Evolutionary conservation across 768 basidiomycete species (phyloP), one percentile per base, ranked within the genome.

Genomic region (Tulasnella sp.): DNA sequence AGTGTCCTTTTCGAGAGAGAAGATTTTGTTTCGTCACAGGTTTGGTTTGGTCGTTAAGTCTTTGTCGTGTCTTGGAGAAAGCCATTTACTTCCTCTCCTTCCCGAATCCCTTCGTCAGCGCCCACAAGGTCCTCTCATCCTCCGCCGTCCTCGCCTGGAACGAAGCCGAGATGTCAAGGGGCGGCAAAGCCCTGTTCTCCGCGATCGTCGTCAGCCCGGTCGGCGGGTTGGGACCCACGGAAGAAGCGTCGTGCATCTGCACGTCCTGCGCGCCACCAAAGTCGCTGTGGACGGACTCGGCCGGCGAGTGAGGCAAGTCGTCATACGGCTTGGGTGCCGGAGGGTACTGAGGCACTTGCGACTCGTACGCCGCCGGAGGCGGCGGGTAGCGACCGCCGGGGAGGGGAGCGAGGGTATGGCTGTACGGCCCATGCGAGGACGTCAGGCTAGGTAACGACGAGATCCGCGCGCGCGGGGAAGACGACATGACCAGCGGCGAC

Each of bases 41-140:
- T 68, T 34, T 5, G 12, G 1, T n/a, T 14, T 68, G 31, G 62
- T 68, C 31, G 2, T 14, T 1, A 18, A 34, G 62, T 68, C 62
- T 27, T 68, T 18, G 62, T 34, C 18, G 9, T 34, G 62, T 2
- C 1, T 27, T 5, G 34, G 34, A 34, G 31, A 68, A 1, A 7
- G 42, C 9, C 1, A 1, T 31, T 68, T 34, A 68, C 34, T 68
- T 68, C 21, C 18, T 56, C 19, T 56, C 52, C 27, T 68, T 68
- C 62, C 62, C 62, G 68, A 79, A 79, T 39, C 78, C 56, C 36
- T 58, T 74, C 18, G 31, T 79, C 68, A 79, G 27, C 46, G 40
- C 71, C 78, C 68, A 72, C n/a, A 79, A 48, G 38, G 78, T 58
- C 40, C 78, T 72, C 46, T 79, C 78, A 38, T 79, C 78, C 71